These are phyloP conservation scores for Globisporangium emineosum DNA, from an alignment of 352 stramenopile species.

Conservation along the genomic window DNA sequence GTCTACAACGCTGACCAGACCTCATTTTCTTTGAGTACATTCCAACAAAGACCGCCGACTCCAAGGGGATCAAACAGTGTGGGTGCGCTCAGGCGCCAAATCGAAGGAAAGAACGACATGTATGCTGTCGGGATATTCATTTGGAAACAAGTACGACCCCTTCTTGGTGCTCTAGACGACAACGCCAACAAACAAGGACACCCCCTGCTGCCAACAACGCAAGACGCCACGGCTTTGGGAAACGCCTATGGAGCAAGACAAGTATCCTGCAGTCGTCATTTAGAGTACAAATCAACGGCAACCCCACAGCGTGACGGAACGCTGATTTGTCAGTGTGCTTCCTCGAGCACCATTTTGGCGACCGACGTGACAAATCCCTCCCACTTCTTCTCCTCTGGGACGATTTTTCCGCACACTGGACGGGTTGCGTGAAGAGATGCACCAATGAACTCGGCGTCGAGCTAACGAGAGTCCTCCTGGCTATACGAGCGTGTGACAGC, in stretches of 20 bases:
- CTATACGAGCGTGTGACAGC: too few relatives aligned
- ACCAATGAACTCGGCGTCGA: neutral
- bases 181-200: neutral
- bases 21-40: neutral
- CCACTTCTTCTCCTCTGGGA: neutral
- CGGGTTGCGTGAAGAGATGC: neutral
- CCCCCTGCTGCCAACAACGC: neutral
- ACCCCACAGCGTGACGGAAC: neutral
- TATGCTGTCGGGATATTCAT: neutral
- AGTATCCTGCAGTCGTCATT: neutral
- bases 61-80: neutral
- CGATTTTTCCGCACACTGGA: neutral
- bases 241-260: neutral
- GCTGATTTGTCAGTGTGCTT: neutral
- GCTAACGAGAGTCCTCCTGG: neutral
- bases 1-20: neutral
- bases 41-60: neutral
- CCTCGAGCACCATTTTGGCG: neutral
- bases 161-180: neutral
- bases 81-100: neutral
- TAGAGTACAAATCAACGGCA: neutral
- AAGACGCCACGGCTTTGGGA: neutral
- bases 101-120: neutral
- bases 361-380: neutral
- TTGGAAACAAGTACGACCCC: neutral